Conservation (phyloP, 768 basidiomycete species). For the Cystofilobasidium bisporidii region DNA sequence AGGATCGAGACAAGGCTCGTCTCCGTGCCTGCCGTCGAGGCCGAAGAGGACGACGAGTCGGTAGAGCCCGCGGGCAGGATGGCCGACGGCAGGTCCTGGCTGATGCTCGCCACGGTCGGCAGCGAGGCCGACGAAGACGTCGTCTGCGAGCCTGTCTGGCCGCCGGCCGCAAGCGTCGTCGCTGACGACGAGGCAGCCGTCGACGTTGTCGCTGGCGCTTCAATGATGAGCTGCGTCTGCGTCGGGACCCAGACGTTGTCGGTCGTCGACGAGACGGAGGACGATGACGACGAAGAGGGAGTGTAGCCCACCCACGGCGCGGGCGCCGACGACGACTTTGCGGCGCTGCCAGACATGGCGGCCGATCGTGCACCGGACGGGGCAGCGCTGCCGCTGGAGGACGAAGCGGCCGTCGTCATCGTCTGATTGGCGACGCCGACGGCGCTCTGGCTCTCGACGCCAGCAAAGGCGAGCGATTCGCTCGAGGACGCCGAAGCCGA, state of each 20-base stretch:
- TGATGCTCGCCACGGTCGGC: constrained; percentile 13
- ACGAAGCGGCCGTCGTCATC: no score
- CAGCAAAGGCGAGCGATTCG: no score
- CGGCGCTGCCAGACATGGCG: background rate
- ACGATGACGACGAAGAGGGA: no score
- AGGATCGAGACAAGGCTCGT: constrained; percentile 21
- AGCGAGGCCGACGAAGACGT: background rate
- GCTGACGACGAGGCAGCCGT: background rate
- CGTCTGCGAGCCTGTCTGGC: background rate
- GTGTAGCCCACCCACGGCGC: no score
- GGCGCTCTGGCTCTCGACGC: no score
- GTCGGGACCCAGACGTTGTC: constrained; percentile 23
- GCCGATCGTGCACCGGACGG: background rate
- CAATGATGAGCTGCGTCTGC: constrained; percentile 20
- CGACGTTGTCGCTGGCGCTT: constrained; percentile 7
- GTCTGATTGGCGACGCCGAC: no score
- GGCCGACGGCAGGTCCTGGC: constrained; percentile 19
- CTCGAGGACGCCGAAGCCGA: no score
- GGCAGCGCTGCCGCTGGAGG: no score
- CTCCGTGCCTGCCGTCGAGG: background rate
- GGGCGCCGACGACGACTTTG: no score
- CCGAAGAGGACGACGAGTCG: background rate
- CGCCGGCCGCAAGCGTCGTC: background rate
- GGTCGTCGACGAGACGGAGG: constrained; percentile 4
- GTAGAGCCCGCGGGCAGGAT: constrained; percentile 16